phyloP scores from a whole-genome alignment of 2,329 filamentous ascomycete species.

The Elsinoe perseae region DNA sequence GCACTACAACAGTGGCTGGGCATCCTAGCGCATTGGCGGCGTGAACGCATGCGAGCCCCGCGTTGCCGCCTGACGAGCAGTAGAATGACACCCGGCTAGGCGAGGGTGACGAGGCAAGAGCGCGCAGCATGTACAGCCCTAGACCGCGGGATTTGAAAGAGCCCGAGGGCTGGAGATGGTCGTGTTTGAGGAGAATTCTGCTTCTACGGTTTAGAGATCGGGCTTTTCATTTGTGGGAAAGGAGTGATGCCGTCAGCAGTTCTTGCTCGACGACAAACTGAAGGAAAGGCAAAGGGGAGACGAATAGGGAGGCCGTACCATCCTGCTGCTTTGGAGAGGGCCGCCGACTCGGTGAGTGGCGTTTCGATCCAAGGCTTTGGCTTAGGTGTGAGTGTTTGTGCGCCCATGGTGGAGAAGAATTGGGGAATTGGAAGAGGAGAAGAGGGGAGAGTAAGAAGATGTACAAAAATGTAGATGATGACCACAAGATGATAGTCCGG shows the following conservation, averaged over 20 bases:
- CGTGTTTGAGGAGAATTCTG: slow-evolving; percentile 77
- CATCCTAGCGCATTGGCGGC: slow-evolving; percentile 58
- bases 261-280: background rate
- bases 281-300: slow-evolving; percentile 8
- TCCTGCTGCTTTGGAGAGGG: slow-evolving; percentile 61
- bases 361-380: slow-evolving; percentile 60
- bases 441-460: background rate
- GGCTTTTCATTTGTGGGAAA: background rate
- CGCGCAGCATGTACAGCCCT: slow-evolving; percentile 59
- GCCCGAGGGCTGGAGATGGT: slow-evolving; percentile 74
- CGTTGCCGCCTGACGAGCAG: slow-evolving; percentile 73
- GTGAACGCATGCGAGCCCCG: slow-evolving; percentile 71
- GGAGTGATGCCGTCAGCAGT: background rate
- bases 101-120: slow-evolving; percentile 33
- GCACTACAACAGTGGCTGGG: slow-evolving; percentile 69
- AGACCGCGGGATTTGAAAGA: slow-evolving; percentile 73
- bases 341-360: slow-evolving; percentile 58
- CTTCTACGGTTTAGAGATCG: slow-evolving; percentile 40
- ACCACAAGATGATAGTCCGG: background rate
- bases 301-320: slow-evolving; percentile 47
- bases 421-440: background rate
- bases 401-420: background rate
- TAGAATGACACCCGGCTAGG: slow-evolving; percentile 58
- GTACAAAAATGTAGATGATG: background rate
- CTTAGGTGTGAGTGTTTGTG: slow-evolving; percentile 7